Base-by-base conservation (phyloP, 192 early-diverging fungal genomes). In the Coemansia sp. region DNA sequence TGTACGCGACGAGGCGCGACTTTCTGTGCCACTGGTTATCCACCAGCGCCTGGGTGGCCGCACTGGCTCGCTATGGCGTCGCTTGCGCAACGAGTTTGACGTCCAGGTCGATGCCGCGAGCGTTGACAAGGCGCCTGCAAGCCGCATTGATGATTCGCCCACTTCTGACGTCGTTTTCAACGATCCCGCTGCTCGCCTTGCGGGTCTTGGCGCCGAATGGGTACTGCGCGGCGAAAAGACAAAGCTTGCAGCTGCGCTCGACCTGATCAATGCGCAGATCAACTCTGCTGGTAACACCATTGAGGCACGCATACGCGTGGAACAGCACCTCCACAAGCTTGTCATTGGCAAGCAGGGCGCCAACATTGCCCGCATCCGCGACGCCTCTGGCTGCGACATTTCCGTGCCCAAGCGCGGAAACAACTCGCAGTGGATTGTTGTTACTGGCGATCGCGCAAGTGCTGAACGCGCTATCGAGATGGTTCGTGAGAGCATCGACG, bases 331-430 rank as follows among this genome's bases (percentile, higher is more conserved):
- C 38, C 86, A 88, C 66, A 87, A 91, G 39, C 85, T 89, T 59
- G 86, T 95, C 33, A 93, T 95, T 65, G 93, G 93, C 56, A 85
- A 87, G 68, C 83, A 76, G 46, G 93, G 93, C 20, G 59, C 81
- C 1, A 93, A 88, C 24, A 92, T 95, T 65, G 82, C 76, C 34
- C 75, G 87, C 20, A 89, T 95, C 59, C 88, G 93, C 26, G 75
- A 76, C 20, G 87, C 87, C 12, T 87, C 88, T 20, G 86, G 77
- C 16, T 91, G 90, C 43, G 72, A 79, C 20, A 78, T 95, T 55
- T 84, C 89, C 18, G 81, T 95, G 30, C 86, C 87, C 59, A 78
- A 83, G 60, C 64, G 76, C 12, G 76, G 73, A 38, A 72, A 51
- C 45, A 15, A 46, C 41, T 76, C 69, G 44, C 60, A 60, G 23